These are phyloP conservation scores for Coprinopsis sp. DNA, from an alignment of 768 basidiomycete genomes.

Conservation along the genomic window DNA sequence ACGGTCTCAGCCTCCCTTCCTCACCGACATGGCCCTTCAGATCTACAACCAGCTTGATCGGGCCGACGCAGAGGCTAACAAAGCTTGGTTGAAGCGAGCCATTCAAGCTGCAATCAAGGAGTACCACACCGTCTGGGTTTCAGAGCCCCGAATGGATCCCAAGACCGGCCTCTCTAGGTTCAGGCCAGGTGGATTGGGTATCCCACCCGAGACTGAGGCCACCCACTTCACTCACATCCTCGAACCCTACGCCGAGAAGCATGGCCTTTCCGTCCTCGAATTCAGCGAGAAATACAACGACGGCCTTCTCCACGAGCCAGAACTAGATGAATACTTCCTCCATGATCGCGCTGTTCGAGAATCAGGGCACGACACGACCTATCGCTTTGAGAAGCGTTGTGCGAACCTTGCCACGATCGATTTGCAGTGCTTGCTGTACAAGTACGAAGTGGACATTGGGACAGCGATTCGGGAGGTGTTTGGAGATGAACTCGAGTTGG, in stretches of 20 bases:
- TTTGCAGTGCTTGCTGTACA: constrained; percentile 92
- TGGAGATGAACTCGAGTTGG: constrained; percentile 85
- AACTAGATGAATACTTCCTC: constrained; percentile 93
- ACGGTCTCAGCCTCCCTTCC: constrained; percentile 95
- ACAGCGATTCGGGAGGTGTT: constrained; percentile 95
- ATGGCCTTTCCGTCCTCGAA: constrained; percentile 90
- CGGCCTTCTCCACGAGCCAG: constrained; percentile 76
- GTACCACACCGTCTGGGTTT: constrained; percentile 97
- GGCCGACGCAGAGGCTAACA: constrained; percentile 73
- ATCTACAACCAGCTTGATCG: constrained; percentile 96
- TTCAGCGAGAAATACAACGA: constrained; percentile 96
- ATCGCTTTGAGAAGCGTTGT: constrained; percentile 96
- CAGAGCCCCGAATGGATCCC: constrained; percentile 89
- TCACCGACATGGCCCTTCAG: constrained; percentile 97
- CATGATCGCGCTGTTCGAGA: constrained; percentile 97
- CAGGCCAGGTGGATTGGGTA: constrained; percentile 89
- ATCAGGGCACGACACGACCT: constrained; percentile 94
- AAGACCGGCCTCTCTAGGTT: constrained; percentile 93
- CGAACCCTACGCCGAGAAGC: constrained; percentile 89
- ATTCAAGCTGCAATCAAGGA: constrained; percentile 98
- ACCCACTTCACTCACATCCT: constrained; percentile 97
- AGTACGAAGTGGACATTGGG: constrained; percentile 98
- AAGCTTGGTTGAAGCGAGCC: constrained; percentile 88
- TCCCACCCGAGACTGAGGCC: constrained; percentile 98
- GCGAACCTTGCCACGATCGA: constrained; percentile 97